Conservation (phyloP, 306 rosid species). For the Medicago truncatula region DNA sequence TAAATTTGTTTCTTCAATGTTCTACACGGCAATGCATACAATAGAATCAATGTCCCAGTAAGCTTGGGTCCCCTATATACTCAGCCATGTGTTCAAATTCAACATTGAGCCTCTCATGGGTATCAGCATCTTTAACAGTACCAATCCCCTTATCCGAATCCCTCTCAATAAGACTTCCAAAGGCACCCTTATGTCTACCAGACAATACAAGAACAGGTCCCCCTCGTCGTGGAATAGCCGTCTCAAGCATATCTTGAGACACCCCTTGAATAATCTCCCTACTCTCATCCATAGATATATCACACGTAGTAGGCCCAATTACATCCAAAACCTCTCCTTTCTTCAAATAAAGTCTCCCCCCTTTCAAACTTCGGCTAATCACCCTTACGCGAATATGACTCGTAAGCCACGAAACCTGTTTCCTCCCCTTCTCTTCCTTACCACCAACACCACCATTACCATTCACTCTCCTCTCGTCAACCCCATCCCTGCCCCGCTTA, state of each 20-base stretch:
- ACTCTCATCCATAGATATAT: conserved; percentile 78
- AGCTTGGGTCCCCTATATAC: conserved; percentile 80
- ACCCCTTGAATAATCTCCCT: conserved; percentile 83
- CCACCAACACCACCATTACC: conserved; percentile 28
- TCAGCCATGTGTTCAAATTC: conserved; percentile 82
- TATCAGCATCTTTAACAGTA: conserved; percentile 75
- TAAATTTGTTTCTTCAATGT: conserved; percentile 1
- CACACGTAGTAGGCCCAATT: conserved; percentile 76
- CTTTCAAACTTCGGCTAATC: conserved; percentile 64
- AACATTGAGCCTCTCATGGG: conserved; percentile 68
- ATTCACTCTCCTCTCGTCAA: conserved; percentile 11
- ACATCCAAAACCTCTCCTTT: conserved; percentile 88
- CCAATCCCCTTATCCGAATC: conserved; percentile 73
- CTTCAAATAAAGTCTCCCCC: conserved; percentile 75
- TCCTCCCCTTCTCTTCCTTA: conserved; percentile 42
- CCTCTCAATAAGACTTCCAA: conserved; percentile 77
- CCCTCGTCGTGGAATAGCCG: conserved; percentile 73
- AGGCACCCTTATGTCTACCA: conserved; percentile 82
- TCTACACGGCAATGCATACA: neutral
- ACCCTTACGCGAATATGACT: conserved; percentile 84
- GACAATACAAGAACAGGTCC: conserved; percentile 78
- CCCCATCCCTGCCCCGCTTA: conserved; percentile 27
- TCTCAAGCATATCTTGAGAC: conserved; percentile 78
- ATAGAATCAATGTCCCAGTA: conserved; percentile 69
- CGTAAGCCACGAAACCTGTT: conserved; percentile 65